A percentile compares a stretch with the other conserved stretches of the same genome.
These are phyloP conservation scores for Actinomucor elegans DNA, from an alignment of 371 early-diverging fungal species.

Conservation along the genomic window DNA sequence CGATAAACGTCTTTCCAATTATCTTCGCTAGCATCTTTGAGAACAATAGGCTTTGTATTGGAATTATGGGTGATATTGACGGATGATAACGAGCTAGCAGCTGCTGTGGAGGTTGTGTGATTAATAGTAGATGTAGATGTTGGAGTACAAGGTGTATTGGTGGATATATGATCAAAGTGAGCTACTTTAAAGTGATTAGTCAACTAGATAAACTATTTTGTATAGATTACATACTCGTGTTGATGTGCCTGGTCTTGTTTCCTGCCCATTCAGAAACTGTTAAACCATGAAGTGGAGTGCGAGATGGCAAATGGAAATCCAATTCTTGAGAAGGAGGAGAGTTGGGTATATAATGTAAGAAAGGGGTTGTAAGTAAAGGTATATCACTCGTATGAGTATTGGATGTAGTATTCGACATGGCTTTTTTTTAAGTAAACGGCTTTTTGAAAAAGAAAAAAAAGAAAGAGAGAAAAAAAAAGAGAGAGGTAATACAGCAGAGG, in stretches of 20 bases:
- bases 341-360: conserved; percentile 32
- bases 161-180: too few species aligned
- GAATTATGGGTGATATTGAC: neutral
- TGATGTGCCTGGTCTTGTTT: conserved; percentile 5
- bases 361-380: conserved; percentile 23
- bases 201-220: too few species aligned
- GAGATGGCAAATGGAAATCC: conserved; percentile 36
- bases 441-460: neutral
- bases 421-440: neutral
- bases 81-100: neutral
- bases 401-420: neutral
- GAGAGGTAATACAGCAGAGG: too few species aligned
- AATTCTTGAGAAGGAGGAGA: conserved; percentile 28
- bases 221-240: too few species aligned
- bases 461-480: neutral
- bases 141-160: neutral
- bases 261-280: conserved; percentile 43
- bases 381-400: conserved; percentile 16
- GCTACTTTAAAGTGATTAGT: too few species aligned
- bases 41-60: conserved; percentile 7
- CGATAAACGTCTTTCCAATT: conserved; percentile 67
- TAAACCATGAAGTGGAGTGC: conserved; percentile 28
- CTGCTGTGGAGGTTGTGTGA: neutral
- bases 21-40: conserved; percentile 11
- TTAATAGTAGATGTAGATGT: neutral